phyloP scores from a whole-genome alignment of 176 grass and related monocot species.

The Tillandsia leiboldiana region DNA sequence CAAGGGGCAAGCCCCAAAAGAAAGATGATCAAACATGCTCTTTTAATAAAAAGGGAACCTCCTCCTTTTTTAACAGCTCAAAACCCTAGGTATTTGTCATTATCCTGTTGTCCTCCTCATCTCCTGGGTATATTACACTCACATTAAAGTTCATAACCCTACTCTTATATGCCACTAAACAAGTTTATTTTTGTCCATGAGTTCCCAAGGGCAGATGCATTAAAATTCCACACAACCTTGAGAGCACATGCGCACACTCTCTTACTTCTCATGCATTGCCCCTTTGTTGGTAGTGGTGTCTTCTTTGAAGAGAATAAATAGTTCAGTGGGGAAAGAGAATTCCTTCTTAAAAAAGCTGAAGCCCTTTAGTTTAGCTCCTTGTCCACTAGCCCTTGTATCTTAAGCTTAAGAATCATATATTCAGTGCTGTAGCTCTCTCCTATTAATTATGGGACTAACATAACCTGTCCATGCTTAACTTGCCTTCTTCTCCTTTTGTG shows the following conservation, averaged over 20 bases:
- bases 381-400: slow-evolving; percentile 33
- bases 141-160: slow-evolving; percentile 9
- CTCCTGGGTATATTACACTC: slow-evolving; percentile 15
- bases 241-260: slow-evolving; percentile 29
- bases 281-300: slow-evolving; percentile 12
- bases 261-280: slow-evolving; percentile 23
- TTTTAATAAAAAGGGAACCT: background rate
- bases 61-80: slow-evolving; percentile 23
- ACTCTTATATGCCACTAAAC: slow-evolving; percentile 17
- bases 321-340: slow-evolving; percentile 27
- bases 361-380: slow-evolving; percentile 27
- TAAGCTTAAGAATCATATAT: slow-evolving; percentile 31
- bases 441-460: slow-evolving; percentile 9
- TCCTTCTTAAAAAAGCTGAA: slow-evolving; percentile 26
- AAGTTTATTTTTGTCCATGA: slow-evolving; percentile 12
- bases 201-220: background rate
- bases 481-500: slow-evolving; percentile 30
- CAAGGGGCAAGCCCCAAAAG: slow-evolving; percentile 8
- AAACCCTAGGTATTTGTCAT: slow-evolving; percentile 24
- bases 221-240: background rate
- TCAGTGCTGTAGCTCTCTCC: slow-evolving; percentile 14
- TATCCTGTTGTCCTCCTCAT: slow-evolving; percentile 30
- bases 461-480: slow-evolving; percentile 20
- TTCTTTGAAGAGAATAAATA: slow-evolving; percentile 10
- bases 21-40: background rate